phyloP scores from a whole-genome alignment of 192 early-diverging fungal species.

The Podila horticola region DNA sequence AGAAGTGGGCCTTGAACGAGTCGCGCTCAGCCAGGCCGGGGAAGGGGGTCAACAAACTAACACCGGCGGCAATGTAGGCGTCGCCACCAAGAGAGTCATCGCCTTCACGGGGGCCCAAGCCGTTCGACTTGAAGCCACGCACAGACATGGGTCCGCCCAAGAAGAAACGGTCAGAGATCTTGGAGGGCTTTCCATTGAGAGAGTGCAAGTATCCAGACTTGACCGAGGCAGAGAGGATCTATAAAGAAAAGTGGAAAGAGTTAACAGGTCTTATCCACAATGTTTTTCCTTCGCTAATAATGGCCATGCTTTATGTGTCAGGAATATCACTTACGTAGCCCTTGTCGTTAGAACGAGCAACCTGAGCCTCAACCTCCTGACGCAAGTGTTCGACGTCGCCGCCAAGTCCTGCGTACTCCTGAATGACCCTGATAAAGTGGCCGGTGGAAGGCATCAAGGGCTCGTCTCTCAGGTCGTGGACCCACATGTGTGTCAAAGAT shows the following conservation, averaged over 20 bases:
- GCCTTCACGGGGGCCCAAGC: slow-evolving; percentile 91
- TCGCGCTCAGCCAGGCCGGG: slow-evolving; percentile 68
- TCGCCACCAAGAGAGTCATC: slow-evolving; percentile 92
- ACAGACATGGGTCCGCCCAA: slow-evolving; percentile 89
- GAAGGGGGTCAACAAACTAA: slow-evolving; percentile 85
- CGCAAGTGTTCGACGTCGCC: slow-evolving; percentile 85
- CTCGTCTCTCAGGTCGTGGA: slow-evolving; percentile 82
- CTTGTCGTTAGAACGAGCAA: slow-evolving; percentile 59
- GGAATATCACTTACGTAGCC: slow-evolving; percentile 62
- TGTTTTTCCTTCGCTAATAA: background rate
- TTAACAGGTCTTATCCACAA: background rate
- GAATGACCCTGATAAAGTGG: slow-evolving; percentile 54
- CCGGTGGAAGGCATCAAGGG: slow-evolving; percentile 80
- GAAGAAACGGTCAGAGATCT: slow-evolving; percentile 88
- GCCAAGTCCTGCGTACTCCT: slow-evolving; percentile 86
- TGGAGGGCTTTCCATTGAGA: slow-evolving; percentile 60
- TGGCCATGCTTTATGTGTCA: background rate
- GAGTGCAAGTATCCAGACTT: slow-evolving; percentile 75
- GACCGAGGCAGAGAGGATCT: slow-evolving; percentile 55
- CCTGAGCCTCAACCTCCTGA: slow-evolving; percentile 75
- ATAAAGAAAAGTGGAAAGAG: background rate
- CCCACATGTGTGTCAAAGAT: slow-evolving; percentile 71
- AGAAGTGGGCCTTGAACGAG: slow-evolving; percentile 84
- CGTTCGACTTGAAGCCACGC: slow-evolving; percentile 88
- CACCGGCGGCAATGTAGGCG: slow-evolving; percentile 78